Conservation (phyloP, 305 asterid genomes). For the Galium porrigens region DNA sequence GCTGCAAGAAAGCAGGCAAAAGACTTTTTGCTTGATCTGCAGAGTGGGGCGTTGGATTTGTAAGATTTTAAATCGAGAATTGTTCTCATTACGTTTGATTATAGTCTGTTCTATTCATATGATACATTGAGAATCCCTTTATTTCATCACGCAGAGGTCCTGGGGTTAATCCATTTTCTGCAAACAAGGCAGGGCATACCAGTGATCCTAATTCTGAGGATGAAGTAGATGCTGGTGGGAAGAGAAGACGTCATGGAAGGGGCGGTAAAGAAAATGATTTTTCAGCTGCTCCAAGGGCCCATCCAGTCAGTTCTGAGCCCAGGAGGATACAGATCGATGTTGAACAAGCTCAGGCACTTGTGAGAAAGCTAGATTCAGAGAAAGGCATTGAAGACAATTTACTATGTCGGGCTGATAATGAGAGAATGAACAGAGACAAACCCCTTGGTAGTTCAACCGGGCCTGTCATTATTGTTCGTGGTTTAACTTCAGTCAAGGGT, state of each 20-base stretch:
- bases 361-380: constrained; percentile 69
- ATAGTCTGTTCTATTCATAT: not conserved
- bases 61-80: constrained; percentile 25
- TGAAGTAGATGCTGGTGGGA: constrained; percentile 57
- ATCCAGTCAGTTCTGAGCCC: constrained; percentile 63
- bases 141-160: constrained; percentile 54
- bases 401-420: constrained; percentile 60
- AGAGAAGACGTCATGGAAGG: constrained; percentile 54
- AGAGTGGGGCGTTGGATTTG: constrained; percentile 77
- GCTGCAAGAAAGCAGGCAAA: constrained; percentile 63
- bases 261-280: constrained; percentile 47
- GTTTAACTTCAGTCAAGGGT: constrained; percentile 66
- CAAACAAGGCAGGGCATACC: constrained; percentile 55
- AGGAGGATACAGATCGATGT: constrained; percentile 60
- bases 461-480: constrained; percentile 71
- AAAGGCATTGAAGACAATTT: constrained; percentile 84
- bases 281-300: constrained; percentile 74
- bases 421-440: constrained; percentile 70
- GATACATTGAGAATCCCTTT: constrained; percentile 14
- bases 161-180: constrained; percentile 39
- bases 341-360: constrained; percentile 70
- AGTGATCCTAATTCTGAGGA: constrained; percentile 66
- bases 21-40: constrained; percentile 80
- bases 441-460: constrained; percentile 80
- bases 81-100: not conserved